phyloP scores from a whole-genome alignment of 768 basidiomycete genomes.

The Amanita pseudoporphyria region DNA sequence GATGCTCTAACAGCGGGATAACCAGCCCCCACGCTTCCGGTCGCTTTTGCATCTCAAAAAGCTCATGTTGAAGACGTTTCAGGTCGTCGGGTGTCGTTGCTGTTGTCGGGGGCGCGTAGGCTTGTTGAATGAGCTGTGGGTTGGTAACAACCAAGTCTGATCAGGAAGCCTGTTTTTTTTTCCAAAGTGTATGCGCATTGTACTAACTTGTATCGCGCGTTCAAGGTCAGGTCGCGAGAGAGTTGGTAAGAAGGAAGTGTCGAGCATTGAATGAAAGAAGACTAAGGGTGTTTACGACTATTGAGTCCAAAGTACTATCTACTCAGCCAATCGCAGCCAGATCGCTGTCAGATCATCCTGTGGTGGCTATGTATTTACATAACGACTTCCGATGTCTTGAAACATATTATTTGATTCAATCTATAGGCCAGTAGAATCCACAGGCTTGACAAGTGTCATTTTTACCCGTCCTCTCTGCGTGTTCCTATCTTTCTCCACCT shows the following conservation, averaged over 20 bases:
- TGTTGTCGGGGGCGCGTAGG: conserved; percentile 43
- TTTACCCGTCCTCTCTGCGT: conserved; percentile 87
- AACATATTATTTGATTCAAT: not conserved
- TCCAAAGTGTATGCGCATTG: conserved; percentile 14
- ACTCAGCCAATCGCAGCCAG: too few relatives aligned
- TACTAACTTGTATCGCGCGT: conserved; percentile 50
- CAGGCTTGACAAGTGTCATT: conserved; percentile 65
- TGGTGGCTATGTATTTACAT: too few relatives aligned
- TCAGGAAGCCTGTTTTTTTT: conserved; percentile 2
- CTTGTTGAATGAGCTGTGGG: conserved; percentile 56
- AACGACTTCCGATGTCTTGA: too few relatives aligned
- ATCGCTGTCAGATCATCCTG: too few relatives aligned
- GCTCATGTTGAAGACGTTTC: conserved; percentile 56
- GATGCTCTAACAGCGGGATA: conserved; percentile 60
- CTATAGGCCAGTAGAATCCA: conserved; percentile 42
- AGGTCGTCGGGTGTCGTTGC: conserved; percentile 47
- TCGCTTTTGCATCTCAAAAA: conserved; percentile 67
- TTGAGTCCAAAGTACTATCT: too few relatives aligned
- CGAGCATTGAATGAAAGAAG: conserved; percentile 14
- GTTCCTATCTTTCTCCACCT: conserved; percentile 91
- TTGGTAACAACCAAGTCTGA: conserved; percentile 8
- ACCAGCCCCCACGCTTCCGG: conserved; percentile 82
- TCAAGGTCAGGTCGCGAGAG: conserved; percentile 43
- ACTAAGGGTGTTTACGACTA: too few relatives aligned
- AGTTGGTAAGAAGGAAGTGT: conserved; percentile 39